Evolutionary conservation across 1,284 basidiomycete species (phyloP).

Genomic region (Megacollybia platyphylla): DNA sequence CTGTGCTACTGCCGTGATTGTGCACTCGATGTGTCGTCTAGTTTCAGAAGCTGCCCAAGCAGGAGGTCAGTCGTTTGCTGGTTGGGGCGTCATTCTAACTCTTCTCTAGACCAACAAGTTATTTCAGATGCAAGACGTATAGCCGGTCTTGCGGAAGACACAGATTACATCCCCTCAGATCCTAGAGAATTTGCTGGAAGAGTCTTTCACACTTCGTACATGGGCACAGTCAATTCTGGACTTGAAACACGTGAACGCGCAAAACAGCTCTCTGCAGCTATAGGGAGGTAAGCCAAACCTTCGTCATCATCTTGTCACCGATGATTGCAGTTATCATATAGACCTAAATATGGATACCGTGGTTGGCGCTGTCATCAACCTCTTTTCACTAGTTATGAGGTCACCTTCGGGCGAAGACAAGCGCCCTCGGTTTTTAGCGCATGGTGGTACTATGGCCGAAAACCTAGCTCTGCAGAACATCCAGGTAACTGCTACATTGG

Average conservation of each 20-base stretch:
- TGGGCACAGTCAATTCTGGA: conserved; percentile 96
- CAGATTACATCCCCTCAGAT: conserved; percentile 74
- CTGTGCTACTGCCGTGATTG: conserved; percentile 91
- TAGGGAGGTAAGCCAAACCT: conserved; percentile 58
- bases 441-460: conserved; percentile 82
- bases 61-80: conserved; percentile 41
- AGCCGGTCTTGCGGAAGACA: conserved; percentile 70
- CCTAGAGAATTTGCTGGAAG: conserved; percentile 77
- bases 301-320: background rate
- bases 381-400: conserved; percentile 82
- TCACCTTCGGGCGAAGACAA: conserved; percentile 10
- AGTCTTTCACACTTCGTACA: conserved; percentile 97
- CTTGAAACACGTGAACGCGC: conserved; percentile 79
- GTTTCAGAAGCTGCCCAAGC: conserved; percentile 64
- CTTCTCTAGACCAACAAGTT: conserved; percentile 71
- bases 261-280: conserved; percentile 75
- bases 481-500: conserved; percentile 37
- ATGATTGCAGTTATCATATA: conserved; percentile 65
- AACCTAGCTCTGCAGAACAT: conserved; percentile 98
- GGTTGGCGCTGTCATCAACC: conserved; percentile 70
- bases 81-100: conserved; percentile 68
- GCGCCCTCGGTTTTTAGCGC: conserved; percentile 77
- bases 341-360: conserved; percentile 95
- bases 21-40: conserved; percentile 91
- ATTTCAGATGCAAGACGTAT: conserved; percentile 88